Evolutionary conservation across 345 rosid species (phyloP), one percentile per base, ranked within the genome.

Genomic region (Linum usitatissimum): DNA sequence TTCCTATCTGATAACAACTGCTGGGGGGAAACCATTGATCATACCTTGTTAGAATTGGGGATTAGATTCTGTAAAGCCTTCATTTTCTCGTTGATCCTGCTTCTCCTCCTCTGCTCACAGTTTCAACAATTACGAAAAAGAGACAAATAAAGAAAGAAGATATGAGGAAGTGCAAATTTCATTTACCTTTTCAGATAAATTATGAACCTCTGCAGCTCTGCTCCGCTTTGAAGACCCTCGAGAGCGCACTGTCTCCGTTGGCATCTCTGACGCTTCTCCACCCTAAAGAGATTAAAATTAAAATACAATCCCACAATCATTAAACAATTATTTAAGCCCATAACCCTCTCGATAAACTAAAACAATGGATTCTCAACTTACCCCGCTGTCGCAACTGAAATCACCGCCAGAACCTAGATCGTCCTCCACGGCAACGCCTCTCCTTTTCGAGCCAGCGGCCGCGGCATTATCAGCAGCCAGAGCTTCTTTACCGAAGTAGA

Each of bases 1-100:
- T 30, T 3, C 6, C 23, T 3, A 4, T 14, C 40, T 62, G 9
- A 45, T 18, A 2, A 6, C 13, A 53, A 34, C 38, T 34, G 38
- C 38, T 34, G 38, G 38, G 48, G 13, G 13, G 14, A 10, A 15
- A 45, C 14, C 14, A 10, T 45, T 45, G 4, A 7, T 45, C 13
- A 2, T 68, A 89, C 98, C 94, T 90, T 93, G 62, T 90, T 93
- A 53, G 99, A 90, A 66, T 93, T 90, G 3, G 99, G 99, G 68
- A 90, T 90, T 36, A 93, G 79, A 74, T 81, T 87, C 40, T 93
- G 99, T 60, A 93, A 81, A 7, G 99, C 97, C 70, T 90, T 93
- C 97, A 93, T 93, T 76, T 90, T 93, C 79, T 90, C 99, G 71
- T 93, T 93, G 61, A 93, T 93, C 80, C 90, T 84, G 62, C 96